Evolutionary conservation across 768 basidiomycete species (phyloP).

Genomic region (Mycena albidolilacea): DNA sequence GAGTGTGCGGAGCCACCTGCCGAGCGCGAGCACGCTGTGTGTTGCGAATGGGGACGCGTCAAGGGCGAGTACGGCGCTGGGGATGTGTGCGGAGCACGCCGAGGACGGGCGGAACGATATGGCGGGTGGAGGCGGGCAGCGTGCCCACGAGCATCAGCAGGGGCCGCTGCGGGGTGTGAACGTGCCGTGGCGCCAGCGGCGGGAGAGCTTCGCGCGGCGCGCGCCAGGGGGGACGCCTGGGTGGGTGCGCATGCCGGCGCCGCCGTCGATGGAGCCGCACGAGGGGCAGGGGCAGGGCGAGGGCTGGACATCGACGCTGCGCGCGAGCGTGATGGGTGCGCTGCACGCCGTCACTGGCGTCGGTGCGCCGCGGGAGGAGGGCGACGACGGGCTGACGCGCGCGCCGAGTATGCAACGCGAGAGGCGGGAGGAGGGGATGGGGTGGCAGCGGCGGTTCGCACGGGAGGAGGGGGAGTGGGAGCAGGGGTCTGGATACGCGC

Average conservation of each 20-base stretch:
- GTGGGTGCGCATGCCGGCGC: constrained; percentile 13
- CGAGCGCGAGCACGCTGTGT: constrained; percentile 54
- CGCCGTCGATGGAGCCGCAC: neutral
- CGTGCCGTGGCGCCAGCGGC: constrained; percentile 31
- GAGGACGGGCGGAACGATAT: neutral
- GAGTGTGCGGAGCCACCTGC: constrained; percentile 31
- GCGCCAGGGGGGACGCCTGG: constrained; percentile 16
- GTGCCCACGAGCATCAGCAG: neutral
- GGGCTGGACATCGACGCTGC: constrained; percentile 32
- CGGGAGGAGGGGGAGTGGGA: neutral
- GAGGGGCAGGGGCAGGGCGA: constrained; percentile 5
- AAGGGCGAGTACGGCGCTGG: constrained; percentile 44
- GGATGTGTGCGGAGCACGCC: constrained; percentile 27
- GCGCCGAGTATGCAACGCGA: constrained; percentile 28
- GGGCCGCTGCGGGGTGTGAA: constrained; percentile 26
- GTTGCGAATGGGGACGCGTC: constrained; percentile 59
- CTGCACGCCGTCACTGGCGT: constrained; percentile 31
- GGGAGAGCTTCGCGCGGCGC: constrained; percentile 27
- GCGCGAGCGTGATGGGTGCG: constrained; percentile 30
- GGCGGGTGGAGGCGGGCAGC: neutral
- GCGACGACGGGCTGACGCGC: constrained; percentile 34
- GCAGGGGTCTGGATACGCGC: neutral
- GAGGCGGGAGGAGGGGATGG: constrained; percentile 23
- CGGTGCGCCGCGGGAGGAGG: neutral
- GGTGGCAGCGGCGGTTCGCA: constrained; percentile 37